Evolutionary conservation across 2,329 filamentous ascomycete genomes (phyloP).

Genomic region (Rutstroemia sydowiana): DNA sequence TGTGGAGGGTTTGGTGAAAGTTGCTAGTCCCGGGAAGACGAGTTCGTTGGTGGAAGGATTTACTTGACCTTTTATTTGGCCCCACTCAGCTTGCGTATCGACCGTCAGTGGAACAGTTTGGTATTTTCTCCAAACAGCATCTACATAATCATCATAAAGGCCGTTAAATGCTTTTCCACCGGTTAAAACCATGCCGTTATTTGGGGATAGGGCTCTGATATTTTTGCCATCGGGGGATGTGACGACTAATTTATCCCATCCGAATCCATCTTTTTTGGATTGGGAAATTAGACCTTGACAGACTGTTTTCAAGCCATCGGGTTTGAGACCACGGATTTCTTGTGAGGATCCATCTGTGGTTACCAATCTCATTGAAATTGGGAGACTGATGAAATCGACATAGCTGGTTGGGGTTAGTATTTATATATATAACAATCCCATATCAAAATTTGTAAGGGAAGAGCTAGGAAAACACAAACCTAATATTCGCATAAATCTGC

Average conservation of each 20-base stretch:
- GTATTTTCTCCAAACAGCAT: constrained; percentile 37
- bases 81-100: constrained; percentile 55
- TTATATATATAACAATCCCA: not conserved
- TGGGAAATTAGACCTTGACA: constrained; percentile 49
- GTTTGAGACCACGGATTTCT: constrained; percentile 48
- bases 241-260: constrained; percentile 52
- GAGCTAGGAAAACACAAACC: too few relatives aligned
- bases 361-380: constrained; percentile 48
- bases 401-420: constrained; percentile 37
- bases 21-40: constrained; percentile 35
- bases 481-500: constrained; percentile 60
- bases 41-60: constrained; percentile 22
- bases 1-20: constrained; percentile 50
- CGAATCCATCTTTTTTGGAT: constrained; percentile 44
- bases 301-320: constrained; percentile 47
- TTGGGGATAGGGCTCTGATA: constrained; percentile 39
- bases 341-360: constrained; percentile 37
- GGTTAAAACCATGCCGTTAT: constrained; percentile 32
- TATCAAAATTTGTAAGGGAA: too few relatives aligned
- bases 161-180: constrained; percentile 39
- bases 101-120: constrained; percentile 40
- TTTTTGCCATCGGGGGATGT: constrained; percentile 23
- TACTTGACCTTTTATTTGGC: constrained; percentile 45
- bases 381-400: constrained; percentile 67
- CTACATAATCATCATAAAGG: constrained; percentile 39